Percentiles rank a stretch among this genome's conserved stretches.
Evolutionary conservation across 331 rosid species (phyloP).

Genomic region (Prunus yedoensis): DNA sequence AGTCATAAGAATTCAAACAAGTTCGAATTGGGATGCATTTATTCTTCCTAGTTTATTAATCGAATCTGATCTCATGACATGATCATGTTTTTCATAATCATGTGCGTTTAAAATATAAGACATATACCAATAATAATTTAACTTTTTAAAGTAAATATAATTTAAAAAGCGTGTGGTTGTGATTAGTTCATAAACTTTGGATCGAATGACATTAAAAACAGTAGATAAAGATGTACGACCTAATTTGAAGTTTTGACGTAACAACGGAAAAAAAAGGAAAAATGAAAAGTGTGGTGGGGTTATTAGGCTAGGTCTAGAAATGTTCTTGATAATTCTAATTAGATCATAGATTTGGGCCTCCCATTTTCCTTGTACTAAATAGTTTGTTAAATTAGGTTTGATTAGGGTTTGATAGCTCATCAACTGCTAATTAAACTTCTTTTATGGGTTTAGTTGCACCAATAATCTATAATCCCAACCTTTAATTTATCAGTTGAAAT

Average conservation of each 20-base stretch:
- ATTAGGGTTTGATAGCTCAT: not conserved
- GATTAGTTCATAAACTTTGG: not conserved
- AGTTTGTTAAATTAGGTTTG: not conserved
- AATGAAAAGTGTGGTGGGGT: not conserved
- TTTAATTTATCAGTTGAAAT: not conserved
- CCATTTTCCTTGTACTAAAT: not conserved
- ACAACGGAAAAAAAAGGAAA: not conserved
- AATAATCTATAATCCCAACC: not conserved
- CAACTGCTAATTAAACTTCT: not conserved
- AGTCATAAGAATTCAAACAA: not conserved
- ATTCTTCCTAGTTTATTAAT: not conserved
- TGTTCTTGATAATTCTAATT: not conserved
- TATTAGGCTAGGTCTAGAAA: not conserved
- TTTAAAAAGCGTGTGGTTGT: not conserved
- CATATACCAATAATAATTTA: not conserved
- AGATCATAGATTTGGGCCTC: not conserved
- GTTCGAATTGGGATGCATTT: not conserved
- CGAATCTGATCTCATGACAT: slow-evolving; percentile 5
- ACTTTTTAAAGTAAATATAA: too few relatives aligned
- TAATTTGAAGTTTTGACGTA: not conserved
- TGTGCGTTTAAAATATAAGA: not conserved
- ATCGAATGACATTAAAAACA: not conserved
- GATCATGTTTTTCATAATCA: not conserved
- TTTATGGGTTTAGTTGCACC: not conserved
- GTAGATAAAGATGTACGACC: not conserved